These are phyloP conservation scores for Fomitopsis palustris DNA, from an alignment of 1,284 basidiomycete genomes.

Conservation along the genomic window DNA sequence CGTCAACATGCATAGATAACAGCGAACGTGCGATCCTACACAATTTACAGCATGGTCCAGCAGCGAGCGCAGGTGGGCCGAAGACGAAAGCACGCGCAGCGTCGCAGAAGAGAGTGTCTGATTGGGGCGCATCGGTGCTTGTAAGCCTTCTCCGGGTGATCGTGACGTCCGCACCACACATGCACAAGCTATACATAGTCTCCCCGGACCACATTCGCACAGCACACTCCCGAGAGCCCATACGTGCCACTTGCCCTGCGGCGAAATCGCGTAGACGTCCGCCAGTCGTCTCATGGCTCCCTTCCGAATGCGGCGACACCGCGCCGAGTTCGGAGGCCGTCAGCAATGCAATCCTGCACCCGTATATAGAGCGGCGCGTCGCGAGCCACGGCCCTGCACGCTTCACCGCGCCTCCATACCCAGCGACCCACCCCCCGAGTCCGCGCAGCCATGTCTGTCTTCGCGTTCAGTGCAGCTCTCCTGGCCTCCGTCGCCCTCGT, in stretches of 20 bases:
- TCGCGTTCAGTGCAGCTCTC: slow-evolving; percentile 5
- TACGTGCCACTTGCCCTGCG: background rate
- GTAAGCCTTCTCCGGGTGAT: background rate
- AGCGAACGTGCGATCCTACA: background rate
- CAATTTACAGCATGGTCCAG: background rate
- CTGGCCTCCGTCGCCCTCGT: background rate
- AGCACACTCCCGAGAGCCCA: background rate
- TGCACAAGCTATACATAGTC: background rate
- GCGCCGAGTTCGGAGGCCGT: background rate
- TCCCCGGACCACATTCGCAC: background rate
- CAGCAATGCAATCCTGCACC: background rate
- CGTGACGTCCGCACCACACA: background rate
- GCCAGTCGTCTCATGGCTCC: background rate
- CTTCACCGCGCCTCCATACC: background rate
- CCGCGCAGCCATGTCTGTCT: background rate
- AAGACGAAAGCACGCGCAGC: background rate
- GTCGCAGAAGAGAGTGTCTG: background rate
- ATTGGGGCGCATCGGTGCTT: background rate
- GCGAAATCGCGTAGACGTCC: background rate
- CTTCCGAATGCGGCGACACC: background rate
- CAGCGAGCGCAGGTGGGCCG: background rate
- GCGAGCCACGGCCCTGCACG: background rate
- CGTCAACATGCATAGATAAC: background rate
- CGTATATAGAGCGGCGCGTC: background rate
- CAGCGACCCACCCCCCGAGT: background rate